Base-by-base conservation (phyloP, 2,329 filamentous ascomycete genomes). In the Lasiodiplodia gonubiensis region DNA sequence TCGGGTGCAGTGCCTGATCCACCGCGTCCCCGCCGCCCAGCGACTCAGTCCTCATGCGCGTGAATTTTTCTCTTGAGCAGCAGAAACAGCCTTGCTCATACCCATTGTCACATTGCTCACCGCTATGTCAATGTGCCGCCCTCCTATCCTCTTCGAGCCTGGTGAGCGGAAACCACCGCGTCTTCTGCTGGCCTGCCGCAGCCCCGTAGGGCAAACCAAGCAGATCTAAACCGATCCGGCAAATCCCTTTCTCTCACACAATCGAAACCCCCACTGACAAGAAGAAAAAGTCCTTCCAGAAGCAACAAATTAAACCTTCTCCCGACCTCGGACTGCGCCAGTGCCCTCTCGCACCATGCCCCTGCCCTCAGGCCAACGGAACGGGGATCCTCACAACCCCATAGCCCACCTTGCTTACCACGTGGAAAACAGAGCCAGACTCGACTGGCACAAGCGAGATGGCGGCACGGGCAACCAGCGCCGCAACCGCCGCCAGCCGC, bases 91-190 rank as follows among this genome's bases (percentile, higher is more conserved):
- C 39, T 42, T 61, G 59, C 42, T 35, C 21, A 33, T 48, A 42
- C 42, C 39, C 39, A 46, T 61, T 42, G 25, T 37, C 59, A 63
- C 42, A 33, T 33, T 30, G 27, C 59, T 63, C 59, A 63, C 59
- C 59, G 59, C 59, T n/a, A 37, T 37, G 27, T 51, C 46, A n/a
- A 21, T 12, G 39, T 46, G n/a, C 27, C 46, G 8, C 35, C 21
- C 4, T 18, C 42, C 21, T 51, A 27, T 27, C 46, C 59, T 51
- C 59, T 27, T 63, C 59, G 27, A 63, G 30, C 16, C n/a, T 37
- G 59, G 59, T 25, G 27, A 23, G 59, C 59, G 59, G 59, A 35
- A 63, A 18, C 59, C 59, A 63, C 59, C 59, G 59, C 59, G 27
- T 33, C 30, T 30, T 51, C 23, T 51, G 21, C 48, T n/a, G 25